phyloP scores from a whole-genome alignment of 1,284 basidiomycete species.

The Cryptococcus sp. region DNA sequence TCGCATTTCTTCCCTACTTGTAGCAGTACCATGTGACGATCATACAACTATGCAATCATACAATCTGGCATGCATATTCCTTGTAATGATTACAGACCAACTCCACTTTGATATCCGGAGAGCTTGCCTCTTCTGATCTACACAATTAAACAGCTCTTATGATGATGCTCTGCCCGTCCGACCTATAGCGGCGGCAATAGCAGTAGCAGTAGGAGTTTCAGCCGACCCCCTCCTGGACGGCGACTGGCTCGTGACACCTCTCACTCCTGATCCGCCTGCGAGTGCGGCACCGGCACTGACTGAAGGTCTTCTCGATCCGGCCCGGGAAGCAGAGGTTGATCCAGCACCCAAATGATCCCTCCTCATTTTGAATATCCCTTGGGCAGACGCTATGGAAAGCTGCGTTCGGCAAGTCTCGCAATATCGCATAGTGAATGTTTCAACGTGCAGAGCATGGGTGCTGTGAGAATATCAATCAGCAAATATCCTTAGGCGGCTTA shows the following conservation, averaged over 20 bases:
- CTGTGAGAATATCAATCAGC: conserved; percentile 8
- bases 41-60: no score
- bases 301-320: conserved; percentile 12
- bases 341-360: conserved; percentile 14
- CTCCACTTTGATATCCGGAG: no score
- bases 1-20: no score
- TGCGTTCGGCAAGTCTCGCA: conserved; percentile 45
- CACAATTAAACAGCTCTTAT: no score
- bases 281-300: neutral
- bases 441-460: conserved; percentile 47
- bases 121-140: no score
- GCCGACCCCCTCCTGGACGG: conserved; percentile 20
- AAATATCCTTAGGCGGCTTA: neutral
- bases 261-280: conserved; percentile 5
- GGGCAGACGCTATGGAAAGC: conserved; percentile 33
- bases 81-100: no score
- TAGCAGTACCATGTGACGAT: no score
- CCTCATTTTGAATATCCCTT: conserved; percentile 27
- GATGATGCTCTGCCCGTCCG: no score
- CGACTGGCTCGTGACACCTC: neutral
- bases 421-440: conserved; percentile 44
- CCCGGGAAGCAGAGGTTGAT: conserved; percentile 18
- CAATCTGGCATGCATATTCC: no score
- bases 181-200: neutral
- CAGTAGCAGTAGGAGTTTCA: neutral